phyloP scores from a whole-genome alignment of 2,329 filamentous ascomycete species.

The Colletotrichum sp. region DNA sequence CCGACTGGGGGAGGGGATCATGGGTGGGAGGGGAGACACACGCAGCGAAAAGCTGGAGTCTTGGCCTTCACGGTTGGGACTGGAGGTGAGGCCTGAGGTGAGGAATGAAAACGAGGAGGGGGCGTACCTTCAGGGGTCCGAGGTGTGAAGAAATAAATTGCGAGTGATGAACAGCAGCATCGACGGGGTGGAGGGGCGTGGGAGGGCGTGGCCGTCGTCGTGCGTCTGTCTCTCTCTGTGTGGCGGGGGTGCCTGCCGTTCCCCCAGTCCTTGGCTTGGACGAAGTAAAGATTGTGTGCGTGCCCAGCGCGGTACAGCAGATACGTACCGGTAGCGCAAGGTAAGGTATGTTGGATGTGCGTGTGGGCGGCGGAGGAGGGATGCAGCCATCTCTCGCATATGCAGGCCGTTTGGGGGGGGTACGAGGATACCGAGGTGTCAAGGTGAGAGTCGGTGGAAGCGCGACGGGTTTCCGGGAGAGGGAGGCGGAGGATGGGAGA shows the following conservation, averaged over 20 bases:
- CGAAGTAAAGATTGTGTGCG: slow-evolving; percentile 15
- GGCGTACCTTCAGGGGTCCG: not conserved
- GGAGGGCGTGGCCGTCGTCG: slow-evolving; percentile 2
- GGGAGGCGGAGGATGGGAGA: not conserved
- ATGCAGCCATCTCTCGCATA: slow-evolving; percentile 23
- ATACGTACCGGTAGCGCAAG: slow-evolving; percentile 5
- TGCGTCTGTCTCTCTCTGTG: slow-evolving; percentile 11
- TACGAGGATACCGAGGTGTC: slow-evolving; percentile 12
- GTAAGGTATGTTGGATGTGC: not conserved
- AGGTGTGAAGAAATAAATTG: not conserved
- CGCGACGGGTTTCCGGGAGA: not conserved
- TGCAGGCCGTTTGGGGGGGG: slow-evolving; percentile 19
- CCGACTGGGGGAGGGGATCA: slow-evolving; percentile 6
- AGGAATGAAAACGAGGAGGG: not conserved
- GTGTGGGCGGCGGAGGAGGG: slow-evolving; percentile 7
- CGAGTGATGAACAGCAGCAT: not conserved
- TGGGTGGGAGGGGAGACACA: not conserved
- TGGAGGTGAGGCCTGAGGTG: not conserved
- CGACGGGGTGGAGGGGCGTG: not conserved
- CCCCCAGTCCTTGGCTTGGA: slow-evolving; percentile 21
- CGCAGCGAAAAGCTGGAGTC: not conserved
- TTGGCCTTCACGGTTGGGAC: not conserved
- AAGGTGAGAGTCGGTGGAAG: not conserved
- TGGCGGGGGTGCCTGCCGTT: slow-evolving; percentile 11
- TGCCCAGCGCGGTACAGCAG: not conserved